phyloP scores from a whole-genome alignment of 345 rosid species.

The Passiflora organensis region DNA sequence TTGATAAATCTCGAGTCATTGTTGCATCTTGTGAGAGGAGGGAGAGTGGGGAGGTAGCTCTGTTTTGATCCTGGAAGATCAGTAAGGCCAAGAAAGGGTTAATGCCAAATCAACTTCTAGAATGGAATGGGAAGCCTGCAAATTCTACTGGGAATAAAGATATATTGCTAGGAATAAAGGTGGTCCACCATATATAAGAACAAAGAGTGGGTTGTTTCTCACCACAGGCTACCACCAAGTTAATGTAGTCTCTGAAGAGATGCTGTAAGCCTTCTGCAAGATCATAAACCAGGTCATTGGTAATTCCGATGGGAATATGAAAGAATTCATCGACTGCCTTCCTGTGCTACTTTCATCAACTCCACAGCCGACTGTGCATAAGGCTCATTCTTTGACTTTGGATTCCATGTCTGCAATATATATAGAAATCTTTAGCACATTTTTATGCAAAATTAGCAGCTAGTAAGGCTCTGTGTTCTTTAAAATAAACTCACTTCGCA shows the following conservation, averaged over 20 bases:
- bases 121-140: too few relatives aligned
- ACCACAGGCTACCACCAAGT: slow-evolving; percentile 83
- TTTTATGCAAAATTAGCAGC: neutral
- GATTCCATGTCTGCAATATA: slow-evolving; percentile 79
- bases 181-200: too few relatives aligned
- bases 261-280: slow-evolving; percentile 65
- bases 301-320: slow-evolving; percentile 69
- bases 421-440: slow-evolving; percentile 1
- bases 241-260: slow-evolving; percentile 61
- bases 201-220: slow-evolving; percentile 10
- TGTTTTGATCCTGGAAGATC: slow-evolving; percentile 58
- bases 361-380: slow-evolving; percentile 73
- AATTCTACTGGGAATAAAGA: too few relatives aligned
- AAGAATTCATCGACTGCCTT: slow-evolving; percentile 73
- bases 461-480: neutral
- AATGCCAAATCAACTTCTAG: too few relatives aligned
- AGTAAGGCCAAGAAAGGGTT: too few relatives aligned
- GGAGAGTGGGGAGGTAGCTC: slow-evolving; percentile 72
- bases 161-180: too few relatives aligned
- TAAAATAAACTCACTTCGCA: slow-evolving; percentile 51
- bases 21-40: slow-evolving; percentile 86
- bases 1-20: slow-evolving; percentile 55
- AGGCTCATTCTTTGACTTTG: slow-evolving; percentile 87
- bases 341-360: slow-evolving; percentile 54
- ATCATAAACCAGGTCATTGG: slow-evolving; percentile 65